phyloP scores from a whole-genome alignment of 176 grass and related monocot genomes.

The Aegilops tauschii region DNA sequence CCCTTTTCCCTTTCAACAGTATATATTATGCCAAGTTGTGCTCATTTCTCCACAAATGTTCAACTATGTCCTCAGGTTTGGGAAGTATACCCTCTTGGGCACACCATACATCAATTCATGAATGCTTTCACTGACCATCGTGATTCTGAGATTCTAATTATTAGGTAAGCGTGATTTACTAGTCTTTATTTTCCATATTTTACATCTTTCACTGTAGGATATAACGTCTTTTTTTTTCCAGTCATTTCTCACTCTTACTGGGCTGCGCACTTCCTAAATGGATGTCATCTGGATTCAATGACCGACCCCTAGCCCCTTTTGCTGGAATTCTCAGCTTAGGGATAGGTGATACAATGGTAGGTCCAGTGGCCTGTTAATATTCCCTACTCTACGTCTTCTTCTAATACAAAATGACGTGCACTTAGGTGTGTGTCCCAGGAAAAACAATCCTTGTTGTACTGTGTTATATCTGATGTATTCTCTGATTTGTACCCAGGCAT shows the following conservation, averaged over 20 bases:
- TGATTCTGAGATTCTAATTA: slow-evolving; percentile 95
- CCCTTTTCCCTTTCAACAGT: slow-evolving; percentile 10
- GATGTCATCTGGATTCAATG: slow-evolving; percentile 90
- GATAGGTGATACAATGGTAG: slow-evolving; percentile 98
- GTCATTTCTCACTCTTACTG: slow-evolving; percentile 89
- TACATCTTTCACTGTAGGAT: not conserved
- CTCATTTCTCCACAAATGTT: slow-evolving; percentile 22
- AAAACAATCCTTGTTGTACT: not conserved
- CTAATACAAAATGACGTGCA: not conserved
- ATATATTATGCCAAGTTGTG: slow-evolving; percentile 2
- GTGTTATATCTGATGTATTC: not conserved
- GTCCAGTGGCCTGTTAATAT: not conserved
- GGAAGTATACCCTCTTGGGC: slow-evolving; percentile 85
- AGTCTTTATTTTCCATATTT: slow-evolving; percentile 11
- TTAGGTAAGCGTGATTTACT: slow-evolving; percentile 46
- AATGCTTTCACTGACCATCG: slow-evolving; percentile 98
- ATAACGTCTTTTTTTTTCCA: slow-evolving; percentile 30
- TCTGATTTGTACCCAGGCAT: slow-evolving; percentile 62
- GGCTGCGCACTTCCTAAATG: slow-evolving; percentile 98
- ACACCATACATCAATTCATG: slow-evolving; percentile 87
- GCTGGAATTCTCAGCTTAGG: slow-evolving; percentile 97
- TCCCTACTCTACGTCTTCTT: not conserved
- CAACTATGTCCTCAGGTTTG: slow-evolving; percentile 52
- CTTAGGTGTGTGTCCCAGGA: not conserved
- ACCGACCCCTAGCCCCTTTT: slow-evolving; percentile 81